Conservation (phyloP, 83 land plant species). For the Thuja plicata region DNA sequence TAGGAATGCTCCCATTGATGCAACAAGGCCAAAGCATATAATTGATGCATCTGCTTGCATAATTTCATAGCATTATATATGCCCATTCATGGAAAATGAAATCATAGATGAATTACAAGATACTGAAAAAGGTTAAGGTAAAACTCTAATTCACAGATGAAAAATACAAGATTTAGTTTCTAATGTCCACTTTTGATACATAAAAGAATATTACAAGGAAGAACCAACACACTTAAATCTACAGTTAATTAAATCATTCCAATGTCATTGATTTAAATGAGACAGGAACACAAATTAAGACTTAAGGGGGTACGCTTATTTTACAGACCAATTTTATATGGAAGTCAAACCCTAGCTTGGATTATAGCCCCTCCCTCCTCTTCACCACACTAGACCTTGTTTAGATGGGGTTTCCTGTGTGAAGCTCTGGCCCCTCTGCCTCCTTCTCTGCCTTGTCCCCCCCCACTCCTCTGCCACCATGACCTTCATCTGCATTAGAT, state of each 20-base stretch:
- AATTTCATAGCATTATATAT: conserved; percentile 98
- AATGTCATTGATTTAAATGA: not conserved
- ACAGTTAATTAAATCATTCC: not conserved
- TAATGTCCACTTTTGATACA: not conserved
- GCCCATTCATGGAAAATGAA: conserved; percentile 74
- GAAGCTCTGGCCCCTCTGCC: too few species aligned
- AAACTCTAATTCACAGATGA: not conserved
- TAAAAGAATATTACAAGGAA: not conserved
- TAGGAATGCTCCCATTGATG: conserved; percentile 97
- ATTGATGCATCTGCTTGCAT: conserved; percentile 94
- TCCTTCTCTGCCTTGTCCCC: too few species aligned
- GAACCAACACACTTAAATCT: not conserved
- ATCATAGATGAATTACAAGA: not conserved
- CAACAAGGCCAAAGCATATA: conserved; percentile 91
- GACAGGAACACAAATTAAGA: not conserved
- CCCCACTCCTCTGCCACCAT: too few species aligned
- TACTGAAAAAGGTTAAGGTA: not conserved
- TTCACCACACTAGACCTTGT: too few species aligned
- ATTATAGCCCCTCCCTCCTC: too few species aligned
- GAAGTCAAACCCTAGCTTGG: not conserved
- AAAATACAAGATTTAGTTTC: not conserved
- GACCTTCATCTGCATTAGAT: too few species aligned
- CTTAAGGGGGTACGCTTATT: not conserved
- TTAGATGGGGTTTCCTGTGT: too few species aligned
- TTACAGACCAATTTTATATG: not conserved